Conservation (phyloP, 176 grass and related monocot genomes). For the barley (Hordeum vulgare) region DNA sequence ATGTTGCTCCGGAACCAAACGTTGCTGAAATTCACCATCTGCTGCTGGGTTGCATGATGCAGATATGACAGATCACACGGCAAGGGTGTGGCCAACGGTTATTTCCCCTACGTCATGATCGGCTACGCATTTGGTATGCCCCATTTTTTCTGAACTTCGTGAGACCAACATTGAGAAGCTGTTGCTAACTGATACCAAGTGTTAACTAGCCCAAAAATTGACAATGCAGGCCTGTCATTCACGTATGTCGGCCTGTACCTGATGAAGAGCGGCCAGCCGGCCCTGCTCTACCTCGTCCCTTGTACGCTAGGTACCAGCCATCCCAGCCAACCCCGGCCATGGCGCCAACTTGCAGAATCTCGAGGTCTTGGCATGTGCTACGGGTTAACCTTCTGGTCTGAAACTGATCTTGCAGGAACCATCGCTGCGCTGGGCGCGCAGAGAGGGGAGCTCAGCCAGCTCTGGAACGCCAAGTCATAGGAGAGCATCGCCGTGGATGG, state of each 20-base stretch:
- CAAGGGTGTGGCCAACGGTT: constrained; percentile 53
- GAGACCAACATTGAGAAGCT: not conserved
- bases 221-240: constrained; percentile 62
- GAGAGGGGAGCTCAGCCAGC: constrained; percentile 67
- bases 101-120: constrained; percentile 62
- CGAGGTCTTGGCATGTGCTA: not conserved
- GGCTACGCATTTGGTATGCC: constrained; percentile 66
- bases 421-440: constrained; percentile 42
- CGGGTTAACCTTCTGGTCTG: not conserved
- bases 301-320: constrained; percentile 68
- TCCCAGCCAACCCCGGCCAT: not conserved
- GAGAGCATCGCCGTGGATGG: not conserved
- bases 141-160: not conserved
- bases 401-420: constrained; percentile 32
- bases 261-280: constrained; percentile 88
- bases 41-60: constrained; percentile 3
- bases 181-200: not conserved
- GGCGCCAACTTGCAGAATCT: not conserved
- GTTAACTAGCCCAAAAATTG: not conserved
- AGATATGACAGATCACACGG: constrained; percentile 64
- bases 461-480: constrained; percentile 62
- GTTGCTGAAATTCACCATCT: not conserved
- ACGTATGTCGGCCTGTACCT: constrained; percentile 80
- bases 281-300: constrained; percentile 95
- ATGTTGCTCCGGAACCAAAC: not conserved